These are phyloP conservation scores for Gliomastix tumulicola DNA, from an alignment of 2,329 filamentous ascomycete species.

Conservation along the genomic window DNA sequence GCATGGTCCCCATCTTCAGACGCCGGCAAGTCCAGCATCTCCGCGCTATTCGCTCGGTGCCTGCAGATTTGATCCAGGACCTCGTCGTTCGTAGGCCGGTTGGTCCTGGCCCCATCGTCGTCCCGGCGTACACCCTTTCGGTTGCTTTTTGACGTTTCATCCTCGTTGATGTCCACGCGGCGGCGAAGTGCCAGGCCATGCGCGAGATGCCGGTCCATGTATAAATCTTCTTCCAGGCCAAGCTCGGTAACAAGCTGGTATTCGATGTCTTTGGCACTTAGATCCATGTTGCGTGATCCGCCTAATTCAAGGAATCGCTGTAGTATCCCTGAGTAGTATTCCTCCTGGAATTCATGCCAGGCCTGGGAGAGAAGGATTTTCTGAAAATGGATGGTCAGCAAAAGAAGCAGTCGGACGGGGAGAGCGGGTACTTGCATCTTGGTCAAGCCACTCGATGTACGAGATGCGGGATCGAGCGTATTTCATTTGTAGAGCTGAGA, in stretches of 20 bases:
- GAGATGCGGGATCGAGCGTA: slow-evolving; percentile 42
- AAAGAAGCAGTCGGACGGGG: background rate
- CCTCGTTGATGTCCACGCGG: too few relatives aligned
- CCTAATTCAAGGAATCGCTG: slow-evolving; percentile 40
- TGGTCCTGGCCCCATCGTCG: too few relatives aligned
- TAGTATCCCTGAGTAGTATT: slow-evolving; percentile 33
- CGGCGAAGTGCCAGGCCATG: too few relatives aligned
- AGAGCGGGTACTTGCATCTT: slow-evolving; percentile 36
- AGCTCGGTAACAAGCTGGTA: slow-evolving; percentile 41
- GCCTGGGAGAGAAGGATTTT: slow-evolving; percentile 31
- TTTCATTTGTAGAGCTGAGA: too few relatives aligned
- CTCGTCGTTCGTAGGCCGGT: too few relatives aligned
- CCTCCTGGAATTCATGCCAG: slow-evolving; percentile 30
- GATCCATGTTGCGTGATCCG: slow-evolving; percentile 39
- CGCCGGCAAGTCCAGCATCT: too few relatives aligned
- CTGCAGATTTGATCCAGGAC: too few relatives aligned
- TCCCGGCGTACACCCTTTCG: too few relatives aligned
- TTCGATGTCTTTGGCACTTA: slow-evolving; percentile 42
- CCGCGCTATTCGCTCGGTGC: too few relatives aligned
- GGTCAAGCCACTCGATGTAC: slow-evolving; percentile 38
- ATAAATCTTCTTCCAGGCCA: slow-evolving; percentile 28
- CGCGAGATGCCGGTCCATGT: slow-evolving; percentile 20
- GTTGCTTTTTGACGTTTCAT: too few relatives aligned
- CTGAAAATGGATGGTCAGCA: slow-evolving; percentile 15
- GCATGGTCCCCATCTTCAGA: too few relatives aligned